These are phyloP conservation scores for Xylariaceae sp. DNA, from an alignment of 2,329 filamentous ascomycete species.

Conservation along the genomic window DNA sequence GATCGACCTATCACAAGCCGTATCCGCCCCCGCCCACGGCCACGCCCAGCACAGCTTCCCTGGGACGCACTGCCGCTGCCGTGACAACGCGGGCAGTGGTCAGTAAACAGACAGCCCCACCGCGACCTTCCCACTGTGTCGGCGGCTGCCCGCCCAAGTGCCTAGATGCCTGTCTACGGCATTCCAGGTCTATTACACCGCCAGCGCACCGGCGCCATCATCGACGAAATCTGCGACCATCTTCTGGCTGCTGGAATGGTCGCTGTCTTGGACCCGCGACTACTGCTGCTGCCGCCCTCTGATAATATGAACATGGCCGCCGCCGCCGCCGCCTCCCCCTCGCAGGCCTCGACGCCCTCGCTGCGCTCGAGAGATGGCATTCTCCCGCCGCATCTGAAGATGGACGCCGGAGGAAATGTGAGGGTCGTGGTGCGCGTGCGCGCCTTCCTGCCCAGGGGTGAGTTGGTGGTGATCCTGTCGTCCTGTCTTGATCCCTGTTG, in stretches of 20 bases:
- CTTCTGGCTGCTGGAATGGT: too few species aligned
- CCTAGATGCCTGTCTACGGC: constrained; percentile 12
- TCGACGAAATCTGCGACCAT: too few species aligned
- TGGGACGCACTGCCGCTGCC: too few species aligned
- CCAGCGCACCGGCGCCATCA: constrained; percentile 11
- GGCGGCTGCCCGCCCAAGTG: constrained; percentile 3
- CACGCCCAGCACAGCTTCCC: too few species aligned
- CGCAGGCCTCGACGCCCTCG: constrained; percentile 72
- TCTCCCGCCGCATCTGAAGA: constrained; percentile 47
- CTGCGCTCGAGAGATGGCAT: constrained; percentile 64
- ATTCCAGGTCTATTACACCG: constrained; percentile 12
- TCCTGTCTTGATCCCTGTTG: constrained; percentile 9
- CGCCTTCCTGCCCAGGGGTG: constrained; percentile 73
- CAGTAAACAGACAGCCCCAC: constrained; percentile 1
- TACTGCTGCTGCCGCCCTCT: too few species aligned
- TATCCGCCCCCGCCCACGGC: too few species aligned
- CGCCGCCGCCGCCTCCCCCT: too few species aligned
- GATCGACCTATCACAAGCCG: too few species aligned
- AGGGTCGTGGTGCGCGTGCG: constrained; percentile 75
- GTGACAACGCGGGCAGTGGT: too few species aligned
- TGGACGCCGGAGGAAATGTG: constrained; percentile 66
- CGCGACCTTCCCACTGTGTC: background rate
- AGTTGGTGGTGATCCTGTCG: constrained; percentile 12
- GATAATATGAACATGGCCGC: too few species aligned
- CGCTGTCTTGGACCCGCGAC: too few species aligned